Evolutionary conservation across 805 yeast genomes (phyloP).

Genomic region (Saccharomycopsis lassenensis): DNA sequence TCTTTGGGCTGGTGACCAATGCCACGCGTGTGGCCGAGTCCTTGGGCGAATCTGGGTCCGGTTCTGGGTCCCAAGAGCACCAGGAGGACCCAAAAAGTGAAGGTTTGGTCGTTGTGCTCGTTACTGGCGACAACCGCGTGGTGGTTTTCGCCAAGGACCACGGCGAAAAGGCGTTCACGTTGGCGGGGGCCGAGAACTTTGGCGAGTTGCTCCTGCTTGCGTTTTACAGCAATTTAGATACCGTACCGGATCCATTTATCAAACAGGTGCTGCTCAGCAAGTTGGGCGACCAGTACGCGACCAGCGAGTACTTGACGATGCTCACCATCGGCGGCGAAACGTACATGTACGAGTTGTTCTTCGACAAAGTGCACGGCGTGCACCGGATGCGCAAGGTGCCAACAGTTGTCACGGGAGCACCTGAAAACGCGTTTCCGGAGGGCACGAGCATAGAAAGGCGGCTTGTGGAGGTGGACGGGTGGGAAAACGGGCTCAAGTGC

Average conservation of each 20-base stretch:
- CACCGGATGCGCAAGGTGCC: conserved; percentile 33
- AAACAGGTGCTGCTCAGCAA: conserved; percentile 56
- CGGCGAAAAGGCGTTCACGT: conserved; percentile 29
- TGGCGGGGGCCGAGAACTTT: conserved; percentile 28
- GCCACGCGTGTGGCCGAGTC: too few species aligned
- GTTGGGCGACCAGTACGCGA: conserved; percentile 45
- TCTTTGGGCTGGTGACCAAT: conserved; percentile 5
- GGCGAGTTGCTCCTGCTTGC: conserved; percentile 21
- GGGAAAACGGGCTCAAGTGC: conserved; percentile 42
- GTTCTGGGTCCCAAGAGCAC: too few species aligned
- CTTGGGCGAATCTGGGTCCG: too few species aligned
- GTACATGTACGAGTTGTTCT: conserved; percentile 48
- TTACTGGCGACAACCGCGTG: conserved; percentile 64
- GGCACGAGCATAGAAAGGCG: conserved; percentile 64
- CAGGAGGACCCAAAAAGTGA: conserved; percentile 15
- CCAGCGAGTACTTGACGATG: conserved; percentile 56
- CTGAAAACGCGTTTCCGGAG: conserved; percentile 61
- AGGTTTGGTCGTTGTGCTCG: conserved; percentile 13
- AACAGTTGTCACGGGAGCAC: conserved; percentile 59
- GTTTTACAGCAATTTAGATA: conserved; percentile 17
- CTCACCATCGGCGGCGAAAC: conserved; percentile 78
- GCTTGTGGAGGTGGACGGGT: conserved; percentile 44
- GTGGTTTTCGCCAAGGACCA: conserved; percentile 50
- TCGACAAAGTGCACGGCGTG: conserved; percentile 32
- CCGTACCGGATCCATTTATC: conserved; percentile 27